A percentile compares a stretch with the other conserved stretches of the same genome.
Conservation (phyloP, 2,329 filamentous ascomycete genomes). For the Microdochium trichocladiopsis region DNA sequence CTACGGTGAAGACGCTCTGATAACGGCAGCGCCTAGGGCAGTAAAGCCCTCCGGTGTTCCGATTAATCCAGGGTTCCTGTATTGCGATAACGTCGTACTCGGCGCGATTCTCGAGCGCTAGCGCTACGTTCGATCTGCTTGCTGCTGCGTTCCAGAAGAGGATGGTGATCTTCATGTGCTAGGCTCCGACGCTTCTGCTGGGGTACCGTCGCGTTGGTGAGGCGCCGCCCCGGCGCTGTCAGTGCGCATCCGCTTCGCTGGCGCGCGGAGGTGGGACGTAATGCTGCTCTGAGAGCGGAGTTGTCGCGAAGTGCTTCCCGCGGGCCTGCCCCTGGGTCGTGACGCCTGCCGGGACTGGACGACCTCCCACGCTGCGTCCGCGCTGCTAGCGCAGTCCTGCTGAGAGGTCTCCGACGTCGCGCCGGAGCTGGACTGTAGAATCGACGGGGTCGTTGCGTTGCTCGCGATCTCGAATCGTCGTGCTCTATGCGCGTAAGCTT, state of each 20-base stretch:
- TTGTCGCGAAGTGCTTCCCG: background rate
- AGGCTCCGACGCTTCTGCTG: background rate
- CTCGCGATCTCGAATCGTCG: background rate
- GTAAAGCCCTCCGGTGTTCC: background rate
- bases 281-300: background rate
- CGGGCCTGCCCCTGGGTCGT: background rate
- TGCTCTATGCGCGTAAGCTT: background rate
- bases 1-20: background rate
- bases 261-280: background rate
- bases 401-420: background rate
- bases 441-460: background rate
- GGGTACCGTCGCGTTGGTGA: background rate
- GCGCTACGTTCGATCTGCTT: background rate
- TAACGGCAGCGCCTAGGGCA: background rate
- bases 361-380: background rate
- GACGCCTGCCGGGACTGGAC: background rate
- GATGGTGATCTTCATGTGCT: background rate
- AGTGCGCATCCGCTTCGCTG: background rate
- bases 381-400: background rate
- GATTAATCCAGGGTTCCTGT: background rate
- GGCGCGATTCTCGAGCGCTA: background rate
- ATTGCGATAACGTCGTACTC: background rate
- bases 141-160: background rate
- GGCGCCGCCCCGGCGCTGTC: background rate
- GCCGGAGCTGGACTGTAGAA: background rate